These are phyloP conservation scores for Chaetomiaceae sp. DNA, from an alignment of 2,329 filamentous ascomycete species.

Conservation along the genomic window DNA sequence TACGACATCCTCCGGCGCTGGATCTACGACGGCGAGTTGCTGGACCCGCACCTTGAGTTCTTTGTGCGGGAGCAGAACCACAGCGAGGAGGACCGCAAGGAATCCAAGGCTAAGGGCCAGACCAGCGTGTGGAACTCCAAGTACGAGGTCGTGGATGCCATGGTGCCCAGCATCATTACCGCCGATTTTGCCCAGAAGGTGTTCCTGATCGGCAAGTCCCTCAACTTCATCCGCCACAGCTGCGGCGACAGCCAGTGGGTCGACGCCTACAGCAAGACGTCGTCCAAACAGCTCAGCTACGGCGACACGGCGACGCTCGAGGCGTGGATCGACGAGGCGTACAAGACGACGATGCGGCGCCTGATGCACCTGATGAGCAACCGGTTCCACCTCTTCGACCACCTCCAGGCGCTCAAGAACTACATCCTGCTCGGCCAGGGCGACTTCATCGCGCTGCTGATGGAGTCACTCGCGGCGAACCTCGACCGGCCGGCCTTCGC, in stretches of 20 bases:
- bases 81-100: conserved; percentile 38
- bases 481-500: conserved; percentile 93
- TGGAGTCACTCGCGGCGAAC: conserved; percentile 92
- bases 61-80: conserved; percentile 82
- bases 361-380: conserved; percentile 88
- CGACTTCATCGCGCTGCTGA: conserved; percentile 92
- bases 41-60: conserved; percentile 93
- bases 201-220: conserved; percentile 92
- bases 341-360: conserved; percentile 96
- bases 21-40: conserved; percentile 97
- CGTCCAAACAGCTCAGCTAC: conserved; percentile 86
- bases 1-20: conserved; percentile 94
- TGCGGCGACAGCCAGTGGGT: conserved; percentile 95
- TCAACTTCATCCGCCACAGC: conserved; percentile 96
- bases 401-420: conserved; percentile 84
- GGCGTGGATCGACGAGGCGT: conserved; percentile 90
- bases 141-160: conserved; percentile 75
- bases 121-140: conserved; percentile 98
- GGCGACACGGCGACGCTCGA: conserved; percentile 89
- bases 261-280: conserved; percentile 85
- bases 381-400: conserved; percentile 92
- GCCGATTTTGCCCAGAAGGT: conserved; percentile 93
- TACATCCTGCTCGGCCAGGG: conserved; percentile 93
- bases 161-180: conserved; percentile 91
- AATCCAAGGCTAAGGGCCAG: conserved; percentile 53